A percentile compares a stretch with the other conserved stretches of the same genome.
Evolutionary conservation across 2,329 filamentous ascomycete genomes (phyloP).

Genomic region (Sclerotinia sclerotiorum): DNA sequence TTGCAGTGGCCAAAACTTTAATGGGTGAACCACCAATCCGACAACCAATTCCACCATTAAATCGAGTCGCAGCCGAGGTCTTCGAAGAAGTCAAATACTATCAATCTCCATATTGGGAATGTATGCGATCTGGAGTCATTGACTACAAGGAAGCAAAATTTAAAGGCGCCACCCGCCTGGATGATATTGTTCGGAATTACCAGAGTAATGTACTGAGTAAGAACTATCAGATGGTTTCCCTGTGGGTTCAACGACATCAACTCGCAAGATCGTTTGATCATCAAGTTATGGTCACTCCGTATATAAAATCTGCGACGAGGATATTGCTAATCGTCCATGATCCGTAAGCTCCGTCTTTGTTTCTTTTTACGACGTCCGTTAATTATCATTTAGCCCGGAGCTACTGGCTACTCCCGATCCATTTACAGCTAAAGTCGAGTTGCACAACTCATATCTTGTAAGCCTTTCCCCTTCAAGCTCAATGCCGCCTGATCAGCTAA

Average conservation of each 20-base stretch:
- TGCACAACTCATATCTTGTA: constrained; percentile 82
- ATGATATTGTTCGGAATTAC: constrained; percentile 76
- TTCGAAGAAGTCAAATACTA: constrained; percentile 59
- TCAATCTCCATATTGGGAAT: constrained; percentile 79
- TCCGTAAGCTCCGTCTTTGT: constrained; percentile 56
- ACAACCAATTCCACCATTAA: constrained; percentile 57
- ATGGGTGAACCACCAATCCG: constrained; percentile 88
- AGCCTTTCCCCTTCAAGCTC: constrained; percentile 54
- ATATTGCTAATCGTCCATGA: constrained; percentile 89
- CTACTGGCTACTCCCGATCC: constrained; percentile 66
- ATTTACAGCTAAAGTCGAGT: constrained; percentile 70
- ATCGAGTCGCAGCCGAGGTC: constrained; percentile 56
- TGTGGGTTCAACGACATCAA: constrained; percentile 74
- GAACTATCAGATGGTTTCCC: constrained; percentile 73
- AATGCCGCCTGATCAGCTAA: background rate
- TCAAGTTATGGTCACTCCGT: constrained; percentile 78
- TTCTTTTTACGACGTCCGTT: constrained; percentile 21
- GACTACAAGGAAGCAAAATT: constrained; percentile 53
- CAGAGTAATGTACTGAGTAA: constrained; percentile 71
- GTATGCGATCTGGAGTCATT: constrained; percentile 70
- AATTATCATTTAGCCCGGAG: constrained; percentile 56
- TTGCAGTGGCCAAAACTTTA: constrained; percentile 86
- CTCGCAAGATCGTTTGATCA: constrained; percentile 79
- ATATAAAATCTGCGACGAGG: constrained; percentile 63
- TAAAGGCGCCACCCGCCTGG: constrained; percentile 62